Evolutionary conservation across 306 rosid genomes (phyloP), one percentile per base, ranked within the genome.

Genomic region (Calophaca sinica): DNA sequence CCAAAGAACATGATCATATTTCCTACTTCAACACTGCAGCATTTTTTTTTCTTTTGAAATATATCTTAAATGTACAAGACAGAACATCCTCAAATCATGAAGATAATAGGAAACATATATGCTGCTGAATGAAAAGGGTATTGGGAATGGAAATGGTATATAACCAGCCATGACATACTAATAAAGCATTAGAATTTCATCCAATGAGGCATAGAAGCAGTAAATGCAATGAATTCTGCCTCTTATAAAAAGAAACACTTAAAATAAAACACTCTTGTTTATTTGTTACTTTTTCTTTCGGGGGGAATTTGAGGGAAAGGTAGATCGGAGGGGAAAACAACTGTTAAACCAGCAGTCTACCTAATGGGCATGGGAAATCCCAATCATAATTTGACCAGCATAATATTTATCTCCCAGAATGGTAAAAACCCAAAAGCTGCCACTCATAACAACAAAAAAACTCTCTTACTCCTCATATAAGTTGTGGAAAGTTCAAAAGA

Each of bases 1-100:
- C 70, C 55, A 58, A 73, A 69, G 59, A 83, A 63, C 26, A 68
- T 39, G 60, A 66, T 80, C 58, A 68, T 11, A 81, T 31, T 32
- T 72, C 53, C 38, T 50, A 28, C 59, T 46, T 53, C 59, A 46
- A 41, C 49, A 67, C 55, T 62, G 72, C 29, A 53, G 42, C 3
- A 62, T 52, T 55, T 45, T 57, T 55, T 65, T 51, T 38, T 14
- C 51, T 74, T 38, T 20, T 4, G n/a, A 48, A 70, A 68, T 62
- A 62, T 70, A 72, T 41, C 82, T 7, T 28, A 28, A 45, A 50
- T 67, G 58, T 46, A 41, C 50, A 62, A 60, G 68, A 61, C 20
- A 75, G 62, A 80, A 67, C 72, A 53, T 68, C 70, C 39, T 20
- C 28, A 75, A 62, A 64, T 48, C 72, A 68, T 54, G 9, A 41